Conservation (phyloP, 148 eudicot species). For the Silene conica region DNA sequence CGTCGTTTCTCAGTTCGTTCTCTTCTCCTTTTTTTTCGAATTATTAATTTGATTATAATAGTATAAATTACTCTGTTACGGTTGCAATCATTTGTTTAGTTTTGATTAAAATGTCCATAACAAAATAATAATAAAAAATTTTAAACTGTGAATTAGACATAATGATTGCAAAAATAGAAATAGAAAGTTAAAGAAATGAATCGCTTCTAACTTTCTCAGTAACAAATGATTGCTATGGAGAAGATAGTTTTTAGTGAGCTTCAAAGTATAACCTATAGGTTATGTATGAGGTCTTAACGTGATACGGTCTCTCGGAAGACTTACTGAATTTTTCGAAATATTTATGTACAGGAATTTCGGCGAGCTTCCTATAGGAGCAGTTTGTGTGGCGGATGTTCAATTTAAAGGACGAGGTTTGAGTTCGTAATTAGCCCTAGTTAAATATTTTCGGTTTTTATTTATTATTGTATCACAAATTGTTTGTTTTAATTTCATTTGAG, state of each 20-base stretch:
- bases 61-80: no score
- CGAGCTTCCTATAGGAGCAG: conserved; percentile 73
- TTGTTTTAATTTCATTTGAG: background rate
- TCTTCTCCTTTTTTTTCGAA: background rate
- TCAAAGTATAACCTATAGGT: background rate
- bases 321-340: background rate
- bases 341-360: conserved; percentile 53
- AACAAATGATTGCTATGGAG: no score
- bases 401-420: conserved; percentile 60
- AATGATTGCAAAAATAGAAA: no score
- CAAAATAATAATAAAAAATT: no score
- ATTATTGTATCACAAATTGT: background rate
- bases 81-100: background rate
- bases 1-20: conserved; percentile 59
- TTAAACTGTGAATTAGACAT: no score
- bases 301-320: background rate
- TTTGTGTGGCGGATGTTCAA: conserved; percentile 86
- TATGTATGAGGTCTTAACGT: background rate
- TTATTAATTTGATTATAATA: background rate
- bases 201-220: no score
- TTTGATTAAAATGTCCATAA: no score
- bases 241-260: no score
- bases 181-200: no score
- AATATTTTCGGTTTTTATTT: background rate
- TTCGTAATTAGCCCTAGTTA: background rate